Base-by-base conservation (phyloP, 768 basidiomycete genomes). In the Lactarius pseudohatsudake region DNA sequence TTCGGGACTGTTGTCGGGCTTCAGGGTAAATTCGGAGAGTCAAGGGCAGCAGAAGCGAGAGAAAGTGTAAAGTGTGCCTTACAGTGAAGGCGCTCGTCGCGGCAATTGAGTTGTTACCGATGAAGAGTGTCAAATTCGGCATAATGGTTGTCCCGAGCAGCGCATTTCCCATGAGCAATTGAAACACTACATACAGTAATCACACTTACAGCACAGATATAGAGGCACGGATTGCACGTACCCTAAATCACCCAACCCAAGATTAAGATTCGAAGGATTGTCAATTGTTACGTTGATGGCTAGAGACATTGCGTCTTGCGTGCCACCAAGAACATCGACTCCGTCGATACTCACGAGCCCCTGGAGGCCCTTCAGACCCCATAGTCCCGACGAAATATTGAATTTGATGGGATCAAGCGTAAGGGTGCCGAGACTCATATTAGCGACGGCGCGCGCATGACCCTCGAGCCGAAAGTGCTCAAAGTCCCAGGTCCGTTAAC, bases 401-500 rank as follows among this genome's bases (percentile, higher is more conserved):
- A 91, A 87, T 64, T 84, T 84, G 74, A 91, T 90, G 6, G 86
- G 82, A 72, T 88, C 82, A 9, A 91, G 80, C n/a, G 83, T 85
- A 64, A 91, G 84, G 70, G 83, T 79, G 45, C 89, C 89, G 61
- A 90, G 79, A 72, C 82, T 84, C 72, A 81, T 81, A 68, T 81
- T 86, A 26, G 88, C 85, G 10, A 88, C 75, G 4, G 89, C 84
- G 22, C 79, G 78, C 61, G 88, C 85, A 67, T 81, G 78, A 40
- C 89, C 89, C 55, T 85, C 76, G 43, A 91, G 79, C 47, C 78
- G 77, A 75, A 91, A 90, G 11, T 81, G 75, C 38, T 81, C 79
- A n/a, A 64, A 73, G 32, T 77, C 74, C 74, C 18, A 77, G 72
- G 64, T 82, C 81, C 1, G 87, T 89, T 61, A 90, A 78, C 57